Percentiles rank a stretch among this genome's conserved stretches.
phyloP scores from a whole-genome alignment of 768 basidiomycete genomes.

The Coprinopsis sp. region DNA sequence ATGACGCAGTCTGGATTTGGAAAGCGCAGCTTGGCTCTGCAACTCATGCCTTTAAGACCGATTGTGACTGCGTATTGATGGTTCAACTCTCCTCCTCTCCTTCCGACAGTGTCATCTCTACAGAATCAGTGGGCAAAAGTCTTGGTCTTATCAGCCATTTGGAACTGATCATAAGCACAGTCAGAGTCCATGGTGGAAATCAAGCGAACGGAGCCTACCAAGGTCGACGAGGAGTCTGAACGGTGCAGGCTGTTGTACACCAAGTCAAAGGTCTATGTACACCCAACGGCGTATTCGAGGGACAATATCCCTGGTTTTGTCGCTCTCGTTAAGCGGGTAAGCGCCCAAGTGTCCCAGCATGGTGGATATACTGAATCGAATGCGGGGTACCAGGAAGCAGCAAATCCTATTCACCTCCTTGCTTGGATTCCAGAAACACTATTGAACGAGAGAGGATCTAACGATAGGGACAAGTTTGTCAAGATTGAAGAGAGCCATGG shows the following conservation, averaged over 20 bases:
- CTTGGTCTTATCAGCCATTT: background rate
- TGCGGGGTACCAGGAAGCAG: slow-evolving; percentile 51
- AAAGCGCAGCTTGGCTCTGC: too few species aligned
- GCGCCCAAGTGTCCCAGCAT: slow-evolving; percentile 23
- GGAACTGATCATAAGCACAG: slow-evolving; percentile 20
- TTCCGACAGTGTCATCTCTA: slow-evolving; percentile 23
- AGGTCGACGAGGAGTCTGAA: slow-evolving; percentile 43
- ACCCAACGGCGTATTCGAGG: slow-evolving; percentile 85
- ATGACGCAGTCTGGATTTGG: too few species aligned
- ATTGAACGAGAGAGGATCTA: slow-evolving; percentile 73
- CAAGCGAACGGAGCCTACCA: slow-evolving; percentile 36
- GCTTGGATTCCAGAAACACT: slow-evolving; percentile 93
- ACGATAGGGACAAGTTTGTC: slow-evolving; percentile 88
- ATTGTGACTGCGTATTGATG: slow-evolving; percentile 13
- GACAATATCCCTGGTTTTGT: slow-evolving; percentile 96
- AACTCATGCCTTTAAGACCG: background rate
- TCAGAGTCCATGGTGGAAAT: slow-evolving; percentile 76
- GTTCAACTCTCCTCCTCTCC: slow-evolving; percentile 17
- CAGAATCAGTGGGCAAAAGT: slow-evolving; percentile 23
- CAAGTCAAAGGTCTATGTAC: slow-evolving; percentile 93
- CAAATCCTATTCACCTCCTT: slow-evolving; percentile 72
- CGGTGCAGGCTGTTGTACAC: slow-evolving; percentile 77
- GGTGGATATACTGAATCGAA: background rate
- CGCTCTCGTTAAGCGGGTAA: slow-evolving; percentile 82
- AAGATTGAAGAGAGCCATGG: slow-evolving; percentile 69